Percentiles rank a stretch among this genome's conserved stretches.
Evolutionary conservation across 129 eudicot species (phyloP).

Genomic region (Artemisia tridentata): DNA sequence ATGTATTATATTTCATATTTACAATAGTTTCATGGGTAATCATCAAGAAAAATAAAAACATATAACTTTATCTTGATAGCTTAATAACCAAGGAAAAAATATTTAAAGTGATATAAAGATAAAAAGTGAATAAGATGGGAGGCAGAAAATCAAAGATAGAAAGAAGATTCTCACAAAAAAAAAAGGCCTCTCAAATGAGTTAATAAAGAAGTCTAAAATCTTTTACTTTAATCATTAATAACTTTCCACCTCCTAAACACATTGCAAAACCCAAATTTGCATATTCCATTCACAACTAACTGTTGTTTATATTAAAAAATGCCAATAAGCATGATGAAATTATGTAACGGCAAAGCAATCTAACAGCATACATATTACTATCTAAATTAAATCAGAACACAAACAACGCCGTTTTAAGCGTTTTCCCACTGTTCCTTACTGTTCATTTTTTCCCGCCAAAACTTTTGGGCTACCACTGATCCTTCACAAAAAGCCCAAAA

Average conservation of each 20-base stretch:
- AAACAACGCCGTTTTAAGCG: too few species aligned
- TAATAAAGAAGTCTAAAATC: slow-evolving; percentile 12
- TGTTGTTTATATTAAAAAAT: neutral
- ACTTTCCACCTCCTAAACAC: slow-evolving; percentile 34
- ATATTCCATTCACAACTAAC: slow-evolving; percentile 7
- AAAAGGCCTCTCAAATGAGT: slow-evolving; percentile 4
- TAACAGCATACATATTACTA: neutral
- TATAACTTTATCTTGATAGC: slow-evolving; percentile 30
- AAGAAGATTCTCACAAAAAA: slow-evolving; percentile 53
- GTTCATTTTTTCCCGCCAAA: too few species aligned
- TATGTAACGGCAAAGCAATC: neutral
- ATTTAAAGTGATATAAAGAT: slow-evolving; percentile 33
- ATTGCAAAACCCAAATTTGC: slow-evolving; percentile 4
- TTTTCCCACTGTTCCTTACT: too few species aligned
- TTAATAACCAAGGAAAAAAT: slow-evolving; percentile 37
- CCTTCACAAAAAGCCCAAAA: too few species aligned
- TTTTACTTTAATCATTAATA: slow-evolving; percentile 30
- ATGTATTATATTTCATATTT: neutral
- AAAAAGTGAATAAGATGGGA: slow-evolving; percentile 33
- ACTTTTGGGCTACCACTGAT: too few species aligned
- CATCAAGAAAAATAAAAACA: slow-evolving; percentile 20
- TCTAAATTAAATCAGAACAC: too few species aligned
- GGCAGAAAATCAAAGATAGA: slow-evolving; percentile 43
- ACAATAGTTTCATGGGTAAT: slow-evolving; percentile 17
- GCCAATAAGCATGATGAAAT: neutral